Base-by-base conservation (phyloP, 352 stramenopile species). In the Peronospora belbahrii region DNA sequence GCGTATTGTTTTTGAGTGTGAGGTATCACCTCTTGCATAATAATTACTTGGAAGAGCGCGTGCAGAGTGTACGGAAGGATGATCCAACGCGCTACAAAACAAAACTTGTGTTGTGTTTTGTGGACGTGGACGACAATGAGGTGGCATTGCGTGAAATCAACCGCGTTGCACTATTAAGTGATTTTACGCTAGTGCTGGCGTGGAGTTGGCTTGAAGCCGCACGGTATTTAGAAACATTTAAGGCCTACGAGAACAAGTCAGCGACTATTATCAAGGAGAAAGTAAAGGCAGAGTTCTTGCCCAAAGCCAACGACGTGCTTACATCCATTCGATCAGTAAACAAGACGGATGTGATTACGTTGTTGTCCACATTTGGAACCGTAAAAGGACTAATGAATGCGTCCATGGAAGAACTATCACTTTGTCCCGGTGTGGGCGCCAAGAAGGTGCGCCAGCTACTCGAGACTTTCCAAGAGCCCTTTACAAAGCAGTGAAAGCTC, bases 181-280 rank as follows among this genome's bases (percentile, higher is more conserved):
- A 94, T 52, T 92, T 97, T 56, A 97, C 94, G 6, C 59, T 98
- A 8, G 77, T 98, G 34, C 60, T 98, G 24, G 73, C 88, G 7
- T 98, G 94, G 94, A 96, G 74, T 35, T 91, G 76, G 79, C 60
- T 86, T 52, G 95, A 98, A 62, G 88, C 86, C 23, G 95, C 92
- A 37, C 70, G 95, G 25, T 98, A 98, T 59, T 49, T 98, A 7
- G 95, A 98, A 74, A 98, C 95, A 15, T 88, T 97, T 42, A 98
- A 97, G 67, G 74, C 80, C 10, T 97, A 97, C 53, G 94, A 98
- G 60, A 91, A 96, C 46, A 97, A 97, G 59, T 88, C 96, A 65
- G 83, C 91, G 22, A 84, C 77, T 20, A 76, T 88, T 18, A 98
- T 98, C 50, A 94, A 97, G 67, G 93, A 97, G 57, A 86, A 93